Base-by-base conservation (phyloP, 192 early-diverging fungal genomes). In the Coemansia aciculifera region DNA sequence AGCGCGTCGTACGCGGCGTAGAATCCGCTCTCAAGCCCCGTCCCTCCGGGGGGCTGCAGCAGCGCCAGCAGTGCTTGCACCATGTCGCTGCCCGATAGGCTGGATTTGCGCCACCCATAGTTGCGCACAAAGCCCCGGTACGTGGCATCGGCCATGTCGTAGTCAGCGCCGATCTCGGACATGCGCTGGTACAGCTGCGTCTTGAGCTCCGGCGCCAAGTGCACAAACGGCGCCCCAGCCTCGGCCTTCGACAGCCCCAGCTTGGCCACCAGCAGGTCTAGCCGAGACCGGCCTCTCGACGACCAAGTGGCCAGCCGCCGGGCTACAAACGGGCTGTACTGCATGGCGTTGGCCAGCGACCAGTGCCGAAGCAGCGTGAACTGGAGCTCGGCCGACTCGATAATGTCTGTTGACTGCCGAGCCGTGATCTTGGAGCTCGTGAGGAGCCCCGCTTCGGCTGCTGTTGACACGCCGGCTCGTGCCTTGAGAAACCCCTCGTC, bases 301-400 rank as follows among this genome's bases (percentile, higher is more conserved):
- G 90, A 89, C 96, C 96, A 98, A 3, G 95, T 89, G 9, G 91
- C 95, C 40, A 98, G 77, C 63, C 90, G 91, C 23, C 90, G 88
- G 4, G 90, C 92, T 7, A 98, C 93, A 64, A 94, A 96, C 10
- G 87, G 86, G 48, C 93, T 95, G 75, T 90, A 90, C 61, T 88
- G 91, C 93, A 98, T 89, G 56, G 90, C 88, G 39, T 91, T 92
- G 65, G 90, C 89, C 3, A 98, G 81, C 46, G 87, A 95, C 96
- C 96, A 98, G 68, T 98, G 96, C 39, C 94, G 84, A 23, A 94
- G 86, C 69, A 98, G 83, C 84, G 92, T 86, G 39, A 98, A 88
- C 43, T 88, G 80, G 39, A 94, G 92, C 75, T 98, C 96, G n/a
- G 90, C 87, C 2, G 73, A 75, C 59, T 85, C 77, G 56, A 13